Conservation (phyloP, 1,284 basidiomycete genomes). For the Cryptococcus wingfieldii region DNA sequence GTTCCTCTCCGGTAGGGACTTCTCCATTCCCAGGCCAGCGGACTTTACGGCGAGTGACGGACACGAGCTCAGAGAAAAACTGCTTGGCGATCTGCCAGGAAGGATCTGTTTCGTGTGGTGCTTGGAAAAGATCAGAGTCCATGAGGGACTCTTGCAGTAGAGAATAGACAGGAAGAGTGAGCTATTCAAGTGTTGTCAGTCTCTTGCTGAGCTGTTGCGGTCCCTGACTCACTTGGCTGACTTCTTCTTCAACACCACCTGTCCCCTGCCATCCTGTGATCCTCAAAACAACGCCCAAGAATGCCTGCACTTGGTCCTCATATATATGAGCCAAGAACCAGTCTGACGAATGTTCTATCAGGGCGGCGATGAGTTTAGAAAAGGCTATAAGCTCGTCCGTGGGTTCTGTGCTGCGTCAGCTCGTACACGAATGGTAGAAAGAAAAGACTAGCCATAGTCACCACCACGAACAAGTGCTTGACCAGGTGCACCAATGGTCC, state of each 20-base stretch:
- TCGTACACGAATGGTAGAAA: background rate
- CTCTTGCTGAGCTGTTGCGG: too few species aligned
- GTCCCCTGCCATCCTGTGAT: conserved; percentile 71
- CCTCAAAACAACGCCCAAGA: conserved; percentile 65
- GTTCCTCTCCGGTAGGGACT: conserved; percentile 35
- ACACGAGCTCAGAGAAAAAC: conserved; percentile 72
- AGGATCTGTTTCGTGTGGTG: conserved; percentile 48
- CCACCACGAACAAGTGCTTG: conserved; percentile 25
- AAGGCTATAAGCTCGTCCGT: conserved; percentile 53
- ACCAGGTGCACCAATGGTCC: conserved; percentile 57
- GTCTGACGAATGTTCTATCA: conserved; percentile 78
- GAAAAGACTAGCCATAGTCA: conserved; percentile 20
- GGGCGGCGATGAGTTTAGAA: conserved; percentile 69
- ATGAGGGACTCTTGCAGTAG: conserved; percentile 81
- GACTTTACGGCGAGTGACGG: conserved; percentile 66
- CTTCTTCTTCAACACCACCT: conserved; percentile 74
- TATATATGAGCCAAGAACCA: conserved; percentile 69
- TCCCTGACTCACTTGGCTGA: conserved; percentile 58
- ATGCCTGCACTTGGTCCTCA: conserved; percentile 61
- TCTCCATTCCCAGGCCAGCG: conserved; percentile 58
- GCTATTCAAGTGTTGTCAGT: conserved; percentile 33
- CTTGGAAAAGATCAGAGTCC: conserved; percentile 59
- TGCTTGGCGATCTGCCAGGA: conserved; percentile 61
- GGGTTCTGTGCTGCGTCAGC: conserved; percentile 21
- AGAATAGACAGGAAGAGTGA: conserved; percentile 82